These are phyloP conservation scores for Sporothrix humicola DNA, from an alignment of 2,329 filamentous ascomycete genomes.

Conservation along the genomic window DNA sequence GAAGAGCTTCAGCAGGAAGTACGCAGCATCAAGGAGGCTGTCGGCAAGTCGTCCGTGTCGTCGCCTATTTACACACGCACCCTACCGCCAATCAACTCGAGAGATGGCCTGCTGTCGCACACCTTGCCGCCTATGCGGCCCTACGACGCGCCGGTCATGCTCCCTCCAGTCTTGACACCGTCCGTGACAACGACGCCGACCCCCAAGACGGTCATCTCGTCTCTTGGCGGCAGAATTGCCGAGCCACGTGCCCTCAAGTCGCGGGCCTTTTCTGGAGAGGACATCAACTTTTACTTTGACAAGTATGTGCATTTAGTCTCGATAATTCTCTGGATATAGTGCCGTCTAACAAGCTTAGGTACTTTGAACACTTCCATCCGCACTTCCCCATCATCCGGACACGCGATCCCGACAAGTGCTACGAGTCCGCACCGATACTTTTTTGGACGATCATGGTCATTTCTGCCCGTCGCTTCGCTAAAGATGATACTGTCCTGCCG, in stretches of 20 bases:
- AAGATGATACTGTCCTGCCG: constrained; percentile 50
- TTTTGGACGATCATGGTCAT: constrained; percentile 63
- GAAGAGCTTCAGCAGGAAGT: constrained; percentile 62
- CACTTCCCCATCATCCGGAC: constrained; percentile 59
- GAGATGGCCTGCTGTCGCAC: constrained; percentile 36
- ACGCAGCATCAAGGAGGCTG: constrained; percentile 60
- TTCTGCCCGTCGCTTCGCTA: constrained; percentile 56
- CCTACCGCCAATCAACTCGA: constrained; percentile 36
- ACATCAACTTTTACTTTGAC: constrained; percentile 62
- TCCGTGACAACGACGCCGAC: constrained; percentile 38
- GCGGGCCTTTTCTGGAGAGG: constrained; percentile 56
- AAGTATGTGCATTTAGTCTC: constrained; percentile 47
- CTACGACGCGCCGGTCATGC: constrained; percentile 36
- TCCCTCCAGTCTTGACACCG: constrained; percentile 37
- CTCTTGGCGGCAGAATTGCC: constrained; percentile 30
- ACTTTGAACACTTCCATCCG: constrained; percentile 58
- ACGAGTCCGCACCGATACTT: constrained; percentile 54
- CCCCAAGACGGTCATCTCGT: constrained; percentile 34
- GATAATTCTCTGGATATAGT: neutral
- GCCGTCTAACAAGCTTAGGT: constrained; percentile 44
- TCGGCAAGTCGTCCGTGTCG: constrained; percentile 43
- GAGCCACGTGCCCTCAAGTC: constrained; percentile 55
- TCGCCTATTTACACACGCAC: constrained; percentile 38
- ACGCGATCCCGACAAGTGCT: constrained; percentile 58
- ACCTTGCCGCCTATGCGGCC: constrained; percentile 37